phyloP scores from a whole-genome alignment of 2,329 filamentous ascomycete genomes.

The Xylariaceae sp. region DNA sequence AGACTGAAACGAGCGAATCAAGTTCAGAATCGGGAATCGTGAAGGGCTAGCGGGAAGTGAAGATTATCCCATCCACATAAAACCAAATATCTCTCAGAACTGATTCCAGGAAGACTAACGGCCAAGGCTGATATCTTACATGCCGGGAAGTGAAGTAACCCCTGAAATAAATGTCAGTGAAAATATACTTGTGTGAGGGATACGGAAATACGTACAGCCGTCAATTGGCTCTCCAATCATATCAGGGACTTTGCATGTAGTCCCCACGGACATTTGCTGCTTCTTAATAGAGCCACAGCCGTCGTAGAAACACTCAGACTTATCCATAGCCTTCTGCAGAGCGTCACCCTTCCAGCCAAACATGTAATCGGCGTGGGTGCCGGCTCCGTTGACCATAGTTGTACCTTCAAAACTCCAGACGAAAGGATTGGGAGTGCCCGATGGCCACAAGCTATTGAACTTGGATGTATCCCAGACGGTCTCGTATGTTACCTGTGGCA shows the following conservation, averaged over 20 bases:
- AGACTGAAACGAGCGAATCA: too few relatives aligned
- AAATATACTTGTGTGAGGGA: too few relatives aligned
- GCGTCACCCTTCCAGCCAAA: constrained; percentile 34
- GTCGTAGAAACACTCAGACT: constrained; percentile 39
- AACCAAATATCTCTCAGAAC: too few relatives aligned
- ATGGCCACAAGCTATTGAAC: constrained; percentile 36
- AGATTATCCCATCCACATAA: too few relatives aligned
- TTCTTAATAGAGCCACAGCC: constrained; percentile 26
- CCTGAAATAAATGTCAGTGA: too few relatives aligned
- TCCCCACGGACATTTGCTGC: constrained; percentile 25
- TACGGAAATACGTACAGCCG: constrained; percentile 23
- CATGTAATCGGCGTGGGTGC: constrained; percentile 37
- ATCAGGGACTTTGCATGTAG: constrained; percentile 24
- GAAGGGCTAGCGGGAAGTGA: too few relatives aligned
- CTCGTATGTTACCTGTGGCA: constrained; percentile 39
- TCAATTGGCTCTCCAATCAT: constrained; percentile 25
- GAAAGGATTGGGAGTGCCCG: constrained; percentile 28
- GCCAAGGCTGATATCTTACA: too few relatives aligned
- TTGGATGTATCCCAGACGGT: constrained; percentile 41
- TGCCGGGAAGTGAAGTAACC: too few relatives aligned
- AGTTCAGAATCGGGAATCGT: too few relatives aligned
- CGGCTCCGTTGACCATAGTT: constrained; percentile 25
- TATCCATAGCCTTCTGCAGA: constrained; percentile 31
- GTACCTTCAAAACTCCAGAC: constrained; percentile 28
- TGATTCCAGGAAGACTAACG: too few relatives aligned